Conservation (phyloP, 1,284 basidiomycete species). For the Ganoderma multipileum region DNA sequence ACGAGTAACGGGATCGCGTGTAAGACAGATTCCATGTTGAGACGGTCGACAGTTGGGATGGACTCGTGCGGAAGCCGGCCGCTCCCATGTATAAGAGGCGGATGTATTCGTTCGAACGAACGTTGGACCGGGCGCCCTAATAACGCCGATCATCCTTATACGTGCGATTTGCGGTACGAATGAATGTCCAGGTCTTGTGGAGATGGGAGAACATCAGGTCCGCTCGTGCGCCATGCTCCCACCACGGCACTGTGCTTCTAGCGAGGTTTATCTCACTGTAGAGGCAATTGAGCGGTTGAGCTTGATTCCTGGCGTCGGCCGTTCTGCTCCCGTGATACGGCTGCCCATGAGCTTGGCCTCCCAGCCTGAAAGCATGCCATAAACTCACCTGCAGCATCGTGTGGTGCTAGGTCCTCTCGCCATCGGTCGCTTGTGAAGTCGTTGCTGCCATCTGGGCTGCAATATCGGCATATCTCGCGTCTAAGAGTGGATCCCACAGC, state of each 20-base stretch:
- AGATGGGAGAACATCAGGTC: not conserved
- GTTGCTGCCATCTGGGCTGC: not conserved
- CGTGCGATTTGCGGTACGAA: too few relatives aligned
- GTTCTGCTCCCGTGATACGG: not conserved
- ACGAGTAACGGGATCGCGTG: not conserved
- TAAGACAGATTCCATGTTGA: not conserved
- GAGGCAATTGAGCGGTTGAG: not conserved
- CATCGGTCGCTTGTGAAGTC: not conserved
- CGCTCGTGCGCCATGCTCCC: not conserved
- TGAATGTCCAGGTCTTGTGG: too few relatives aligned
- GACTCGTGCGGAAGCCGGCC: not conserved
- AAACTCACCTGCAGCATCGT: too few relatives aligned
- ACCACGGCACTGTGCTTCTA: not conserved
- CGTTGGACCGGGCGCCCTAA: not conserved
- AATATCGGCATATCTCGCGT: too few relatives aligned
- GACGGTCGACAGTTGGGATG: not conserved
- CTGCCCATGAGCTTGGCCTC: not conserved
- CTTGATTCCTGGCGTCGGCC: not conserved
- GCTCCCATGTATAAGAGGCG: not conserved
- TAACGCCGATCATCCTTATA: too few relatives aligned
- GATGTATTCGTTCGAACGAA: not conserved
- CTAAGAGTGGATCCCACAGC: too few relatives aligned
- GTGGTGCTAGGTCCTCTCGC: too few relatives aligned
- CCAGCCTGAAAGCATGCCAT: not conserved
- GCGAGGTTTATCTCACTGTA: not conserved